Evolutionary conservation across 2,329 filamentous ascomycete species (phyloP), one percentile per base, ranked within the genome.

Genomic region (Cercospora sojina): DNA sequence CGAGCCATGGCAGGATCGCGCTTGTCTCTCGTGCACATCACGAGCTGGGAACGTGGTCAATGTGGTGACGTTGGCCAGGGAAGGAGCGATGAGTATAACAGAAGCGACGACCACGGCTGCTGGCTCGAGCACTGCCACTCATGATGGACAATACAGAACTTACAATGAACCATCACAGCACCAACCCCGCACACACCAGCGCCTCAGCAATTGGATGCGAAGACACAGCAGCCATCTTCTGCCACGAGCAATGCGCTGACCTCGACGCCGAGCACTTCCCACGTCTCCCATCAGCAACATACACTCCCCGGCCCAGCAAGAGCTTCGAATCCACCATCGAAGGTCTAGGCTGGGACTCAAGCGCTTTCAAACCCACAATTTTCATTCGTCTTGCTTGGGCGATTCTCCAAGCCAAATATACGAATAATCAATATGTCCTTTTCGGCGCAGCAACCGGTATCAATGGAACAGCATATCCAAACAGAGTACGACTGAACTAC

Each of bases 231-330:
- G 23, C 29, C 3, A 53, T 12, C 64, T 63, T 63, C 49, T 81
- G 79, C 79, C 73, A 73, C 27, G 62, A 71, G 0, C 70, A 71
- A 47, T 69, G 80, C 1, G 66, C 71, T 3, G 75, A 73, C n/a
- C 68, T 75, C 20, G 63, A 74, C 12, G 66, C 75, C 4, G 75
- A 76, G n/a, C 74, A 76, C 23, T 80, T 79, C 58, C 79, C 79
- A 29, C 68, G 72, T 41, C 68, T 75, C 32, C 70, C 72, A 4
- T 73, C 73, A 13, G 66, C 71, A 6, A 69, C 64, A 6, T 69
- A 71, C 16, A 69, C 74, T 1, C 65, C 72, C 0, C 29, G 64
- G 6, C 74, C 76, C 0, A 70, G 74, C 18, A 71, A 74, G 6
- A 74, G 70, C 31, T 53, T 78, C 1, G 57, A 71, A 16, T 65